phyloP scores from a whole-genome alignment of 2,329 filamentous ascomycete genomes.

The Diaporthe capsici region DNA sequence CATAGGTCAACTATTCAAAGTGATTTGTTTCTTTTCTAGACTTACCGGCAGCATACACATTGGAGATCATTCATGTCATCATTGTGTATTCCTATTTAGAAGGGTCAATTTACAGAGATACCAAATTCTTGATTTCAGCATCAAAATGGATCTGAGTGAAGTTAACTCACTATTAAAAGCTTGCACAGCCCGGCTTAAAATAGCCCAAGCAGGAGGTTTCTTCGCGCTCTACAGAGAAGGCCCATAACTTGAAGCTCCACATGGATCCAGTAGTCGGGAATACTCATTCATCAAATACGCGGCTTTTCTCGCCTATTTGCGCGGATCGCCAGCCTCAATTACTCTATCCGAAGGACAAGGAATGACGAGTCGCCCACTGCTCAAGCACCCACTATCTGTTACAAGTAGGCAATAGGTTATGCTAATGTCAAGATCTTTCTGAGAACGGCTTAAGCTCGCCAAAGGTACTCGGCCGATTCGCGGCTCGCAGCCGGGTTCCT shows the following conservation, averaged over 20 bases:
- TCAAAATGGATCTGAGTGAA: not conserved
- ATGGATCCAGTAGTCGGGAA: not conserved
- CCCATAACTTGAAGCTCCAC: not conserved
- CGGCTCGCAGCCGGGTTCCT: not conserved
- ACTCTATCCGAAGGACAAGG: not conserved
- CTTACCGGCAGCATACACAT: not conserved
- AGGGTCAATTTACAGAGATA: too few relatives aligned
- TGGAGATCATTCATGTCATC: not conserved
- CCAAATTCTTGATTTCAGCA: too few relatives aligned
- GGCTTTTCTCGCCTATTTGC: not conserved
- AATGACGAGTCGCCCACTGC: not conserved
- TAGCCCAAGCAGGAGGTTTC: not conserved
- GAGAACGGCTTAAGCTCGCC: not conserved
- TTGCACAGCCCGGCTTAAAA: not conserved
- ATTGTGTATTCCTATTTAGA: not conserved
- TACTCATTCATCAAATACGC: not conserved
- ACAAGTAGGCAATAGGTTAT: too few relatives aligned
- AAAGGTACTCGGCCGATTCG: not conserved
- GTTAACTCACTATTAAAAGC: not conserved
- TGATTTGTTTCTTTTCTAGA: not conserved
- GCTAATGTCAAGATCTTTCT: too few relatives aligned
- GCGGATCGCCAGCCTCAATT: not conserved
- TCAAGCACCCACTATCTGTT: not conserved
- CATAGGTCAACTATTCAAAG: not conserved
- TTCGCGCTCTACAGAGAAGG: not conserved